Conservation (phyloP, 1,284 basidiomycete species). For the Rhodofomes roseus region DNA sequence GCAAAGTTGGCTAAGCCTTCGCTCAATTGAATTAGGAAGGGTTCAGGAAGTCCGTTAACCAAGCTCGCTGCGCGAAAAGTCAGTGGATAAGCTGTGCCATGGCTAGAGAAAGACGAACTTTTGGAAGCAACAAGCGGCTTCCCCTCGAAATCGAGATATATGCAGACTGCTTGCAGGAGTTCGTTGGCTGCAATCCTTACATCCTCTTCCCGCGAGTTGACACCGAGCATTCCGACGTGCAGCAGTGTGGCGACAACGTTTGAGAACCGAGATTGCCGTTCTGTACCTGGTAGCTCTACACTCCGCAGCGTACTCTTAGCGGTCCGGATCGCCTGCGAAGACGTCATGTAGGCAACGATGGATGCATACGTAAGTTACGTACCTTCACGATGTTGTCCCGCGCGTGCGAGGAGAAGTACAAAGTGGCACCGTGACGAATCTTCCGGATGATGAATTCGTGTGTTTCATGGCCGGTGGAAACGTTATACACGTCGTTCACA, state of each 20-base stretch:
- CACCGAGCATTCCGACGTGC: conserved; percentile 77
- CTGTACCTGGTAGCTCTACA: conserved; percentile 50
- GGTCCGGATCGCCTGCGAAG: conserved; percentile 54
- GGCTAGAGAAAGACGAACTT: conserved; percentile 40
- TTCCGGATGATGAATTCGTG: conserved; percentile 80
- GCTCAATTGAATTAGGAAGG: conserved; percentile 66
- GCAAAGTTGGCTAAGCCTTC: conserved; percentile 68
- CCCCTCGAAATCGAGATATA: conserved; percentile 75
- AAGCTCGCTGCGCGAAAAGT: conserved; percentile 11
- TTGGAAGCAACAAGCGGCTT: conserved; percentile 62
- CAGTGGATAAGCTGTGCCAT: not conserved
- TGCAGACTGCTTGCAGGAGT: conserved; percentile 73
- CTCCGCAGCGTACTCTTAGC: conserved; percentile 69
- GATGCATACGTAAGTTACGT: conserved; percentile 5
- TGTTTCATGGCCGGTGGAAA: conserved; percentile 69
- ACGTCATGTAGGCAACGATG: not conserved
- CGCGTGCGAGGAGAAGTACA: conserved; percentile 65
- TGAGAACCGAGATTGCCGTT: conserved; percentile 72
- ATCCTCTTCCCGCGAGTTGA: conserved; percentile 69
- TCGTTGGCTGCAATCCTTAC: conserved; percentile 78
- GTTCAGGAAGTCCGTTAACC: conserved; percentile 67
- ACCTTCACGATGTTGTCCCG: conserved; percentile 79
- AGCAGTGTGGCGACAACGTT: conserved; percentile 82
- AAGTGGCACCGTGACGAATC: conserved; percentile 62
- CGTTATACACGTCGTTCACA: conserved; percentile 82